Evolutionary conservation across 1,284 basidiomycete genomes (phyloP), one percentile per base, ranked within the genome.

Genomic region (Cutaneotrichosporon sp.): DNA sequence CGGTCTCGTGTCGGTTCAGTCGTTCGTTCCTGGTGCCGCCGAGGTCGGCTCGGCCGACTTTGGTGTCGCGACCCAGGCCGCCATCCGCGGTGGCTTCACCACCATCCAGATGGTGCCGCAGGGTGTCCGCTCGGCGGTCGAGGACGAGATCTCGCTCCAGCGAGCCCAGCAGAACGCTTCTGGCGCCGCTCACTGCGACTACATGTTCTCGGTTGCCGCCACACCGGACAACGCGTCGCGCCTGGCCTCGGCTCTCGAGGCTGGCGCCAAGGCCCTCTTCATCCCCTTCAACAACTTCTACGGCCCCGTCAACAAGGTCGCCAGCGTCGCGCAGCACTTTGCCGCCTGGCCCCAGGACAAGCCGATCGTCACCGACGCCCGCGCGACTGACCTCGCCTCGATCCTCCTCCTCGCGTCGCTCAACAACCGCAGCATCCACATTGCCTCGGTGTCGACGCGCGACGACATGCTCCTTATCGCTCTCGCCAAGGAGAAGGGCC

Each of bases 391-490:
- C 73, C 87, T 99, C 32, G 96, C 97, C 2, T 97, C 95, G 1
- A 87, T 98, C 56, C 86, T 99, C 36, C 85, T 99, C 32, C 83
- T 99, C 55, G 95, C 96, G 16, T 96, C 91, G 74, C 86, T 99
- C 60, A 90, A 99, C 80, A 89, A 85, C 76, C 89, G 95, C 67
- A 89, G 87, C 72, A 87, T 99, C 36, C 96, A 99, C 80, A 87
- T 99, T 68, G 94, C 92, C n/a, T 91, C 96, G 73, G 92, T 99
- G 42, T 88, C 89, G 69, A 89, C 85, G 67, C 85, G 87, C 72
- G 94, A 95, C 66, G 97, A 99, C 78, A 85, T 99, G 62, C 83
- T 90, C 47, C 83, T 99, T 65, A 98, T 99, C 76, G 89, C 90
- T 7, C 85, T 99, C 58, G 93, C 92, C 85, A 99, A 99, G 83